These are phyloP conservation scores for Cucurbitaria berberidis DNA, from an alignment of 2,329 filamentous ascomycete species.

Conservation along the genomic window DNA sequence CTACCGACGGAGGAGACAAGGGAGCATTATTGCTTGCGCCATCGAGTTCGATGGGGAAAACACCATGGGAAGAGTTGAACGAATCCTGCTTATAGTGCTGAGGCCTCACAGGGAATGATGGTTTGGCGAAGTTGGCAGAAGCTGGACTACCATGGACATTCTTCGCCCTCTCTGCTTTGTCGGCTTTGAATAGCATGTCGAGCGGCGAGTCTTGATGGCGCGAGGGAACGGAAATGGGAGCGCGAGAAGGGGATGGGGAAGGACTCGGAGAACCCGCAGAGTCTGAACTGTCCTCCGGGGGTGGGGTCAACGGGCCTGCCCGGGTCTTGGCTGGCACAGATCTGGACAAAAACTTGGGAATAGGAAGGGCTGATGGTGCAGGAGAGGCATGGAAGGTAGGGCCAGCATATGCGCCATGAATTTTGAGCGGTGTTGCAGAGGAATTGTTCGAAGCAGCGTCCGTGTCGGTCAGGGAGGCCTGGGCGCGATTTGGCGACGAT, in stretches of 20 bases:
- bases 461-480: conserved; percentile 36
- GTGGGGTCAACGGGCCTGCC: conserved; percentile 55
- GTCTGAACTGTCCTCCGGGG: conserved; percentile 55
- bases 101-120: conserved; percentile 19
- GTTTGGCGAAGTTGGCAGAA: conserved; percentile 20
- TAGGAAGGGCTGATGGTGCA: conserved; percentile 84
- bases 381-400: conserved; percentile 95
- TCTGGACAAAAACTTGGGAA: conserved; percentile 86
- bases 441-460: conserved; percentile 27
- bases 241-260: conserved; percentile 59
- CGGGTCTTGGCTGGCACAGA: conserved; percentile 66
- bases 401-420: conserved; percentile 76
- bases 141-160: conserved; percentile 56
- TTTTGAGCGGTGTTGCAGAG: conserved; percentile 42
- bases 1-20: conserved; percentile 31
- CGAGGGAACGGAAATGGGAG: conserved; percentile 50
- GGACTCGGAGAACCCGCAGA: conserved; percentile 45
- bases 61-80: conserved; percentile 58
- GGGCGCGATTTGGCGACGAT: conserved; percentile 24
- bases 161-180: conserved; percentile 76
- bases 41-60: conserved; percentile 73
- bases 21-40: conserved; percentile 31
- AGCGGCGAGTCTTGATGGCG: conserved; percentile 75
- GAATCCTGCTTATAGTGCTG: conserved; percentile 52
- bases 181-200: conserved; percentile 88